phyloP scores from a whole-genome alignment of 2,329 filamentous ascomycete genomes.

The Neodidymelliopsis sp. region DNA sequence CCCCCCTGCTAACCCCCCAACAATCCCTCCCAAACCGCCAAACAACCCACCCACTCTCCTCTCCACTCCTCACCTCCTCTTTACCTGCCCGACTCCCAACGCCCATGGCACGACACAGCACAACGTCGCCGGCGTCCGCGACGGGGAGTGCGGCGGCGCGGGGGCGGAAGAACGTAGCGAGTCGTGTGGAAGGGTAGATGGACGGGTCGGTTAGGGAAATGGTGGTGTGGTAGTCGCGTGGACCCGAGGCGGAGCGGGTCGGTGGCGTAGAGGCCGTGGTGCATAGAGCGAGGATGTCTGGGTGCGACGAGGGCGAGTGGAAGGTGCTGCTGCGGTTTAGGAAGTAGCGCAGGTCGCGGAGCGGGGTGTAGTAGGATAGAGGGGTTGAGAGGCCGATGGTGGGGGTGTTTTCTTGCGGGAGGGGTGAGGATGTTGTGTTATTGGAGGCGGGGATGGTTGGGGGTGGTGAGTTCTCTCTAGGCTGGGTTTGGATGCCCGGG shows the following conservation, averaged over 20 bases:
- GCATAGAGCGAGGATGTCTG: conserved; percentile 57
- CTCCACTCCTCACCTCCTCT: conserved; percentile 50
- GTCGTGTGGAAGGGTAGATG: conserved; percentile 32
- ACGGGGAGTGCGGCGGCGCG: conserved; percentile 53
- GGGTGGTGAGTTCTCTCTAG: conserved; percentile 2
- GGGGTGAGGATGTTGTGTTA: conserved; percentile 19
- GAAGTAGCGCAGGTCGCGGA: conserved; percentile 49
- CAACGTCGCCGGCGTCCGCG: conserved; percentile 52
- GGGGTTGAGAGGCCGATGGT: conserved; percentile 51
- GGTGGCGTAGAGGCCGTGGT: conserved; percentile 43
- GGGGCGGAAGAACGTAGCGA: conserved; percentile 55
- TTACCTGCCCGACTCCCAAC: conserved; percentile 54
- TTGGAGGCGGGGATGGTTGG: conserved; percentile 1
- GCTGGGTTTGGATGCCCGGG: conserved; percentile 17
- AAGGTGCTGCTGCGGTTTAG: conserved; percentile 51
- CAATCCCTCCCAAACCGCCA: conserved; percentile 52
- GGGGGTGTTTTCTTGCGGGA: conserved; percentile 16
- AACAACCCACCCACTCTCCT: conserved; percentile 57
- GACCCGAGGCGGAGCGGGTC: conserved; percentile 51
- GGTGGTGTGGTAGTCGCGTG: conserved; percentile 54
- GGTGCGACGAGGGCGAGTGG: conserved; percentile 38
- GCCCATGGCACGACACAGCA: conserved; percentile 53
- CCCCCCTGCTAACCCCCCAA: no score
- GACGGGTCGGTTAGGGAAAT: conserved; percentile 52
- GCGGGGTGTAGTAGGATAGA: conserved; percentile 56